Evolutionary conservation across 441 rosid genomes (phyloP), one percentile per base, ranked within the genome.

Genomic region (Populus hybrid): DNA sequence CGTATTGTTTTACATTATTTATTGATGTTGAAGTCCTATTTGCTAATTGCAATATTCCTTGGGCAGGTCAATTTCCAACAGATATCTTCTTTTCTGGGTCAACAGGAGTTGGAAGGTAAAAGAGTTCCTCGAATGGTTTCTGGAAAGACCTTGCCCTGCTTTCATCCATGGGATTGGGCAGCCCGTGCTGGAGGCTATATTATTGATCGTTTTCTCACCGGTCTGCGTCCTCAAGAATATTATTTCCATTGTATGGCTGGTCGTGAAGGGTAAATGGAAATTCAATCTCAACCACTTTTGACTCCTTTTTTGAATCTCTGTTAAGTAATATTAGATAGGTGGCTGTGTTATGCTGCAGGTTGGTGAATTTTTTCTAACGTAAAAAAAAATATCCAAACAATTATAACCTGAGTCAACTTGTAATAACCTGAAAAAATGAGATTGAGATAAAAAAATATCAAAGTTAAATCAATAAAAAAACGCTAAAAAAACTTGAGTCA

Each of bases 181-280:
- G 90, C 99, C 73, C 91, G 99, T 73, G 95, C 99, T 78, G 99
- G 99, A 28, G 99, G 99, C 70, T 94, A 91, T 80, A 93, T 97
- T 74, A 89, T 89, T 72, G 99, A 97, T 81, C 97, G 99, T 73
- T 97, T 97, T 82, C 97, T 97, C 72, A 89, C 95, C 72, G 99
- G 99, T 76, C 98, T 97, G 86, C 99, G 98, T 38, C 99, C 98
- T 36, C 99, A 97, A 88, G 99, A 94, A 84, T 97, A 97, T 87
- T 97, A 93, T 84, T 97, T 94, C 84, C 99, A 97, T 84, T 97
- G 99, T 88, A 97, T 97, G 99, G 98, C 99, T 83, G 99, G 99
- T 72, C 95, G 98, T 80, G 98, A 97, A 87, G 99, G 99, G 99
- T 97, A 91, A 88, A 75, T 69, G 67, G 10, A 74, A 40, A 76